Base-by-base conservation (phyloP, 345 rosid species). In the Carallia pectinifolia region DNA sequence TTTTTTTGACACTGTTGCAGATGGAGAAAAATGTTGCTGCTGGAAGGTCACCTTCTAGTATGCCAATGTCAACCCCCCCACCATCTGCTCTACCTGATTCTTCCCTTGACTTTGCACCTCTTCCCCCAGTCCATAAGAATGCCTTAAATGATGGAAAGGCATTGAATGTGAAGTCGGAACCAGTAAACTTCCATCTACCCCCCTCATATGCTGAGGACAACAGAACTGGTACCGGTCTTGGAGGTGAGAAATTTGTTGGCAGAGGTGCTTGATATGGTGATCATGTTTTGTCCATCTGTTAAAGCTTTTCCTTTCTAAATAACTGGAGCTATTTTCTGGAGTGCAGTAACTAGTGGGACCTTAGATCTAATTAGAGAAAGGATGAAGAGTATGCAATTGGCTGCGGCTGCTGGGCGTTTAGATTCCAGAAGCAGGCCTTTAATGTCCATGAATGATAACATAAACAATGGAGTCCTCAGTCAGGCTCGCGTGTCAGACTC, bases 1-100 rank as follows among this genome's bases (percentile, higher is more conserved):
- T 4, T 8, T 8, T 53, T 44, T 65, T 72, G 56, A 6, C 37
- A 44, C 2, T 65, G 64, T 62, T 73, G 59, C 74, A 92, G 99
- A 87, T 96, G 91, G 99, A 92, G 91, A 92, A 89, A 89, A 96
- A 87, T 82, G 90, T 96, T 40, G 96, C 97, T 30, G 94, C 97
- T 16, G 99, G 99, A 76, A 90, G 94, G 83, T 90, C 93, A 6
- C 98, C 99, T 61, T 90, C 92, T 30, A 96, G 94, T 79, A 61
- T 96, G 81, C 90, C 97, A 36, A 66, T 96, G 72, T 78, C 98
- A 39, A 96, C 98, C 17, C 99, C 99, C 31, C 98, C 99, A 48
- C 99, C 99, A 48, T 85, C 96, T 27, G 83, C 90, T 37, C 72
- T 91, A 47, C 74, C 74, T 40, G 74, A 61, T 61, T 84, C 96